Base-by-base conservation (phyloP, 2,329 filamentous ascomycete genomes). In the Trichoderma hamatum region DNA sequence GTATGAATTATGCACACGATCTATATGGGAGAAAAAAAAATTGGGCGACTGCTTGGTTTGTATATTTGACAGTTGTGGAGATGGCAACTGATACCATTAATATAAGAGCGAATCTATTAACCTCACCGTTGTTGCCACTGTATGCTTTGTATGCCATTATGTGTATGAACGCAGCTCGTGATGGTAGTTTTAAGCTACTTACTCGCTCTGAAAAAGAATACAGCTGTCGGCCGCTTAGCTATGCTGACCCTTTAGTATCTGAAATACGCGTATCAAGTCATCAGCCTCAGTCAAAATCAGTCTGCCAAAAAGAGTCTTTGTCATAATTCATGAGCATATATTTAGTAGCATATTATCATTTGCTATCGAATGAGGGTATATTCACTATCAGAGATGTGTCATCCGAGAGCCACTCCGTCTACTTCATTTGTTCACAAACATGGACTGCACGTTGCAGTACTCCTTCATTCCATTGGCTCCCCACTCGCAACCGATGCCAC, bases 401-500 rank as follows among this genome's bases (percentile, higher is more conserved):
- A 59, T 55, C n/a, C 19, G 21, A 49, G 11, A 24, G 46, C n/a
- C n/a, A n/a, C 39, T 43, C 46, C 3, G 34, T 55, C 28, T 59
- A 67, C 28, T 32, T 59, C 1, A 56, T 51, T 68, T 68, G 19
- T 26, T 54, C n/a, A 68, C 49, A 26, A 52, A 68, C 51, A 63
- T 28, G 5, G 56, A 61, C 36, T 61, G 56, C 14, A 65, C 54
- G 5, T 69, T 69, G 32, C 52, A 59, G 51, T 52, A 69, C 14
- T 43, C 32, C 67, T 69, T 69, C 30, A 69, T 28, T 6, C 67
- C 67, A 13, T 60, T 58, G 19, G 39, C 9, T 4, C 67, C 67
- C 61, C 60, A 60, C 49, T 69, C 67, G 9, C n/a, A 10, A n/a
- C 89, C 89, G 73, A 84, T 89, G 0, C 89, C 89, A 59, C 86